Conservation (phyloP, 2,329 filamentous ascomycete species). For the Aspergillus ochraceoroseus region DNA sequence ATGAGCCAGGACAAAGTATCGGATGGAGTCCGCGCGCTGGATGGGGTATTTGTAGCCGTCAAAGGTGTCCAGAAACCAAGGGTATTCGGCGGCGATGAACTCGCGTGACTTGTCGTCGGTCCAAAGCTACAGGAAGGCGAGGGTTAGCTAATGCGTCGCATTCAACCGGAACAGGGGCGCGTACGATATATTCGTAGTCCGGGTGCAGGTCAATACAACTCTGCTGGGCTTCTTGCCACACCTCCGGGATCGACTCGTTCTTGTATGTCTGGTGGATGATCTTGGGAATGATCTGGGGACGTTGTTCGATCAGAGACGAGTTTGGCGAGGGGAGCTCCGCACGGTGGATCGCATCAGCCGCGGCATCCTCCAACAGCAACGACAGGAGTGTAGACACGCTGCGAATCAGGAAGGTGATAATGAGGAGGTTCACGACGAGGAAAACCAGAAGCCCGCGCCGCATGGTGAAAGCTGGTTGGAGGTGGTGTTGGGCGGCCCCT, state of each 20-base stretch:
- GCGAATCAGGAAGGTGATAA: conserved; percentile 61
- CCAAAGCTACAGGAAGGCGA: conserved; percentile 58
- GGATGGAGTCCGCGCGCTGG: conserved; percentile 70
- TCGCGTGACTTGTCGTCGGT: conserved; percentile 64
- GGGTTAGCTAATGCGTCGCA: conserved; percentile 15
- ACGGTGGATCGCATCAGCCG: conserved; percentile 61
- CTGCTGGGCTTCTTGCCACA: conserved; percentile 62
- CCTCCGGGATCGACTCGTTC: conserved; percentile 62
- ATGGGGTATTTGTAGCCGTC: conserved; percentile 70
- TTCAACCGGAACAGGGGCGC: neutral
- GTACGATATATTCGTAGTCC: conserved; percentile 69
- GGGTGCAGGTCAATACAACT: conserved; percentile 64
- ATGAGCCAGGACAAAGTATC: conserved; percentile 72
- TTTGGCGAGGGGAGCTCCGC: conserved; percentile 63
- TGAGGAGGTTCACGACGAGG: conserved; percentile 59
- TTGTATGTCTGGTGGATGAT: conserved; percentile 75
- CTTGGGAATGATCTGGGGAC: conserved; percentile 63
- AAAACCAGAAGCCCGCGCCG: conserved; percentile 59
- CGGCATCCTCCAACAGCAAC: conserved; percentile 63
- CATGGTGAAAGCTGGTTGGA: conserved; percentile 46
- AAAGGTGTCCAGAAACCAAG: conserved; percentile 72
- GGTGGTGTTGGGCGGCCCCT: conserved; percentile 7
- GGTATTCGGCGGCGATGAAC: conserved; percentile 69
- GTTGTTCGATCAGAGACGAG: conserved; percentile 53
- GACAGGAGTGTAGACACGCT: conserved; percentile 66